Evolutionary conservation across 2,329 filamentous ascomycete species (phyloP), one percentile per base, ranked within the genome.

Genomic region (Paecilomyces sp.): DNA sequence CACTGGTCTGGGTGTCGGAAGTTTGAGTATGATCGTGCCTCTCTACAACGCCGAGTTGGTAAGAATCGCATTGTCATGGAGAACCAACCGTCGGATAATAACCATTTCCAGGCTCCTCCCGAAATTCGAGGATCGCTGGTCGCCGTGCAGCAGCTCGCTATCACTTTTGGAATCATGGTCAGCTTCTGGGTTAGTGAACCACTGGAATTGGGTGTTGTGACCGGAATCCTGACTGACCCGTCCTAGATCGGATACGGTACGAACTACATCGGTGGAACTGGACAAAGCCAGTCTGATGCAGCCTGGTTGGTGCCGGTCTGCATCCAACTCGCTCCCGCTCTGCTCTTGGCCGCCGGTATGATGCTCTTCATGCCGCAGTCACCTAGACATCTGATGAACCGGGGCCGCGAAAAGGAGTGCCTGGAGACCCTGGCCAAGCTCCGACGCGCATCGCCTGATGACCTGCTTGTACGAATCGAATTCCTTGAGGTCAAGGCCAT

Each of bases 401-500:
- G 88, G 61, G 79, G 77, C 56, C 84, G 88, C 24, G 88, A 91
- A 66, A 79, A 80, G 0, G 88, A 92, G 70, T 88, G 87, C 0
- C 81, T 85, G 3, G 70, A 72, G 9, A 85, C 86, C 0, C 78
- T 92, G 1, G 84, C 88, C 0, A 77, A 71, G 31, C 83, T 92
- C 2, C 85, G 90, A n/a, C 81, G 78, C 8, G 79, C 90, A 0
- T 72, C 84, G 0, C 69, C 77, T 11, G 84, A 90, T 65, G 83
- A 91, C 68, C 83, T 90, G 59, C 81, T 90, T 0, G 85, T 92
- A 53, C 83, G 88, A 63, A 80, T 92, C 1, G 89, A 92, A 67
- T 91, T 87, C 69, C 81, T 91, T 13, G 89, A 92, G 70, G 91
- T 92, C 74, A 89, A 90, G 71, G 88, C 89, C 0, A 85, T 91